Percentiles rank a stretch among this genome's conserved stretches.
Evolutionary conservation across 768 basidiomycete species (phyloP).

Genomic region (Lactifluus piperatus): DNA sequence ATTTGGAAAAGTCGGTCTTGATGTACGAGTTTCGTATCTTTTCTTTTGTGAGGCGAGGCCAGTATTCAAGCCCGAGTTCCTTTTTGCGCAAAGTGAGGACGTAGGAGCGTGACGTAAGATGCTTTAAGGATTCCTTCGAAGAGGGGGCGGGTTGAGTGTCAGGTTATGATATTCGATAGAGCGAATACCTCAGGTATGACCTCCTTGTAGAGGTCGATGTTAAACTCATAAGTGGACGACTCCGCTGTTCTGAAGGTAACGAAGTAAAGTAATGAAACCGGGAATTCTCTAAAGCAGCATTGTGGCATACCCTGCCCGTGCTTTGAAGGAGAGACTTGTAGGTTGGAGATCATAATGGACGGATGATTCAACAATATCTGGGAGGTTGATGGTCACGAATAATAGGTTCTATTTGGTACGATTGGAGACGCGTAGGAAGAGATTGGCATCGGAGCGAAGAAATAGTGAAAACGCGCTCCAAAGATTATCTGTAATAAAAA

Average conservation of each 20-base stretch:
- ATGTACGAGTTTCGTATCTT: slow-evolving; percentile 72
- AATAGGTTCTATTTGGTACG: slow-evolving; percentile 64
- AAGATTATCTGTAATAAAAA: not conserved
- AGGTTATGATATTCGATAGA: not conserved
- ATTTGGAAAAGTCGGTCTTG: slow-evolving; percentile 93
- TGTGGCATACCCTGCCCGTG: slow-evolving; percentile 50
- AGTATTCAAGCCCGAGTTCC: slow-evolving; percentile 64
- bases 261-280: not conserved
- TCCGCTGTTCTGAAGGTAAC: not conserved
- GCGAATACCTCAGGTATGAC: slow-evolving; percentile 62
- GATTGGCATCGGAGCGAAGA: not conserved
- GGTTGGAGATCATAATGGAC: slow-evolving; percentile 53
- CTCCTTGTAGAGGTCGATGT: slow-evolving; percentile 66
- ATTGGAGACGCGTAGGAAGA: not conserved
- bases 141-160: not conserved
- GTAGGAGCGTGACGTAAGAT: slow-evolving; percentile 59
- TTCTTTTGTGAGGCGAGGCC: slow-evolving; percentile 89
- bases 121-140: slow-evolving; percentile 48
- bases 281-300: not conserved
- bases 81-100: slow-evolving; percentile 73
- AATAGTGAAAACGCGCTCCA: not conserved
- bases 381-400: slow-evolving; percentile 77
- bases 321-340: slow-evolving; percentile 53
- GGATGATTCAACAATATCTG: slow-evolving; percentile 53
- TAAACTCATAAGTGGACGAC: slow-evolving; percentile 47